These are phyloP conservation scores for Calonectria montana DNA, from an alignment of 2,329 filamentous ascomycete species.

Conservation along the genomic window DNA sequence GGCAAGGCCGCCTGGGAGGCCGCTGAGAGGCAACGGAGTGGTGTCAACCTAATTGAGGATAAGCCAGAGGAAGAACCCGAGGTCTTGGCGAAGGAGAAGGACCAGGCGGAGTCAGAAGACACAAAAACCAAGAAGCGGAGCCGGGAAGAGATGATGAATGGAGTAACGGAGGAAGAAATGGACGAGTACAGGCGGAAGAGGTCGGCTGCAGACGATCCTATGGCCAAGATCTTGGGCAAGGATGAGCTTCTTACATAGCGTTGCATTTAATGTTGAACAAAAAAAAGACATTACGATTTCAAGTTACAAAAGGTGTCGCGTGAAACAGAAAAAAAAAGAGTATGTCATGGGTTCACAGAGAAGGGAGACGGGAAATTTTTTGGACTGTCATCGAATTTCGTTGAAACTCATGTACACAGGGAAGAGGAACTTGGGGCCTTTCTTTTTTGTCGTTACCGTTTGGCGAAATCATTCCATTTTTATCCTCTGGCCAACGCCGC, in stretches of 20 bases:
- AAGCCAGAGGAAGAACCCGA: slow-evolving; percentile 45
- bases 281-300: background rate
- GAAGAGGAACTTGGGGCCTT: slow-evolving; percentile 30
- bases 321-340: background rate
- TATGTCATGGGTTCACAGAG: slow-evolving; percentile 18
- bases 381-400: slow-evolving; percentile 30
- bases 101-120: slow-evolving; percentile 47
- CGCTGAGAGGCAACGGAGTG: slow-evolving; percentile 71
- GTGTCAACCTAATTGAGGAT: slow-evolving; percentile 54
- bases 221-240: slow-evolving; percentile 83
- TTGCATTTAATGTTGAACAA: background rate
- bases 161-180: slow-evolving; percentile 84
- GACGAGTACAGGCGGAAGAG: slow-evolving; percentile 86
- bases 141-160: slow-evolving; percentile 81
- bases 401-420: slow-evolving; percentile 41
- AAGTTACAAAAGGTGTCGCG: background rate
- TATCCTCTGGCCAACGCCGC: slow-evolving; percentile 64
- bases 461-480: slow-evolving; percentile 57
- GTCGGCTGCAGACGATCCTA: slow-evolving; percentile 82
- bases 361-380: slow-evolving; percentile 22
- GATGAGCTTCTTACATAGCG: slow-evolving; percentile 62
- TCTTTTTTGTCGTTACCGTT: slow-evolving; percentile 40
- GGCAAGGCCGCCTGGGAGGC: slow-evolving; percentile 85
- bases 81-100: slow-evolving; percentile 35
- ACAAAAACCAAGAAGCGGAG: slow-evolving; percentile 74